Percentiles rank a stretch among this genome's conserved stretches.
Evolutionary conservation across 306 rosid genomes (phyloP).

Genomic region (Begonia loranthoides): DNA sequence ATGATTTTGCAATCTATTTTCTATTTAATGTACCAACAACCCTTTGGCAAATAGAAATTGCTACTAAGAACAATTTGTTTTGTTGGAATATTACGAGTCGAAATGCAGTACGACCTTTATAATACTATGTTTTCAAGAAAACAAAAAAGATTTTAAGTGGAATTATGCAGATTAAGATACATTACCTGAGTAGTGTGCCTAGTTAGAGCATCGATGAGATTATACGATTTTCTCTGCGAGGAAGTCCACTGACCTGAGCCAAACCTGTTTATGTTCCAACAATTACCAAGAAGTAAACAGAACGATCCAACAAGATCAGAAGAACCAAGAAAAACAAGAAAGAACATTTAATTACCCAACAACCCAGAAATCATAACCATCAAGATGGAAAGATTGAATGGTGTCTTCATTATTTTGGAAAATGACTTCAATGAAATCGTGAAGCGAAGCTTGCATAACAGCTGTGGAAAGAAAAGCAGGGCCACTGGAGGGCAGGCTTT

Average conservation of each 20-base stretch:
- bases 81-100: too few species aligned
- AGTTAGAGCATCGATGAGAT: slow-evolving; percentile 73
- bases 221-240: slow-evolving; percentile 46
- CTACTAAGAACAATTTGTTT: too few species aligned
- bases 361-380: slow-evolving; percentile 95
- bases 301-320: not conserved
- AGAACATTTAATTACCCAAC: slow-evolving; percentile 51
- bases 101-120: too few species aligned
- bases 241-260: slow-evolving; percentile 68
- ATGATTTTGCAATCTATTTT: too few species aligned
- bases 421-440: slow-evolving; percentile 76
- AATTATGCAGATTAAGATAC: not conserved
- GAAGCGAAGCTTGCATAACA: slow-evolving; percentile 43
- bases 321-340: not conserved
- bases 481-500: slow-evolving; percentile 40
- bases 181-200: slow-evolving; percentile 94
- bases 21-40: too few species aligned
- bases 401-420: slow-evolving; percentile 73
- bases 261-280: slow-evolving; percentile 33
- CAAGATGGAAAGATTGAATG: slow-evolving; percentile 85
- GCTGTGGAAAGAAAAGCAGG: slow-evolving; percentile 47
- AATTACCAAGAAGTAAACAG: slow-evolving; percentile 1
- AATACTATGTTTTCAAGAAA: too few species aligned
- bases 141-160: too few species aligned
- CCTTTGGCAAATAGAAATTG: too few species aligned